Evolutionary conservation across 495 filamentous ascomycete genomes (phyloP).

Genomic region (Aspergillus kassunensis): DNA sequence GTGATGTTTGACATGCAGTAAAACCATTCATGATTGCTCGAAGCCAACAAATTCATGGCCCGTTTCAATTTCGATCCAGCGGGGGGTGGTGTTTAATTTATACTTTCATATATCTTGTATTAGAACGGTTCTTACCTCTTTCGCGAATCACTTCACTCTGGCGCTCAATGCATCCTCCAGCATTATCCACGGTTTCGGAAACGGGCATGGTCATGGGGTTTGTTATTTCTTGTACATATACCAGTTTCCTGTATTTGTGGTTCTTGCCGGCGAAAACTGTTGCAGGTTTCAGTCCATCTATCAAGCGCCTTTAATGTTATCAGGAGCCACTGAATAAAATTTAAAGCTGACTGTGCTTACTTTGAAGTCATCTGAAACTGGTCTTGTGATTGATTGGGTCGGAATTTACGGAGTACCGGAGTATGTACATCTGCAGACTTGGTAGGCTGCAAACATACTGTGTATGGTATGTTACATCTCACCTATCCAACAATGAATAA

Average conservation of each 20-base stretch:
- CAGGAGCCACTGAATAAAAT: constrained; percentile 13
- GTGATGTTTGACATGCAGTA: constrained; percentile 9
- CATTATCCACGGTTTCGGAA: constrained; percentile 45
- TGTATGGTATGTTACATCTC: too few species aligned
- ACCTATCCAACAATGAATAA: too few species aligned
- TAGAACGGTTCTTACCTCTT: constrained; percentile 30
- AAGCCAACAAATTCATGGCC: constrained; percentile 28
- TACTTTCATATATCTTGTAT: constrained; percentile 37
- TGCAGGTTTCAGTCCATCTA: constrained; percentile 24
- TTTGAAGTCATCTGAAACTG: too few species aligned
- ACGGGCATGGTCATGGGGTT: constrained; percentile 46
- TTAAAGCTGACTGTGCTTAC: not conserved
- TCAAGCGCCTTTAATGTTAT: constrained; percentile 33
- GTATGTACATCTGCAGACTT: too few species aligned
- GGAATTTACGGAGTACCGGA: too few species aligned
- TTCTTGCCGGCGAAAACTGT: constrained; percentile 28
- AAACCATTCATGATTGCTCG: constrained; percentile 18
- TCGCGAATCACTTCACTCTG: constrained; percentile 46
- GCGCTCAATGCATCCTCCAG: constrained; percentile 45
- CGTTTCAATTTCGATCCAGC: constrained; percentile 30
- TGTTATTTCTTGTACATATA: constrained; percentile 47
- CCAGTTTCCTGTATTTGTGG: constrained; percentile 38
- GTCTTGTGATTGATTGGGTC: too few species aligned
- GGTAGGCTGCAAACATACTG: too few species aligned
- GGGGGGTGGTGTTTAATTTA: constrained; percentile 30